These are phyloP conservation scores for Sicyos edulis DNA, from an alignment of 306 rosid species.

Conservation along the genomic window DNA sequence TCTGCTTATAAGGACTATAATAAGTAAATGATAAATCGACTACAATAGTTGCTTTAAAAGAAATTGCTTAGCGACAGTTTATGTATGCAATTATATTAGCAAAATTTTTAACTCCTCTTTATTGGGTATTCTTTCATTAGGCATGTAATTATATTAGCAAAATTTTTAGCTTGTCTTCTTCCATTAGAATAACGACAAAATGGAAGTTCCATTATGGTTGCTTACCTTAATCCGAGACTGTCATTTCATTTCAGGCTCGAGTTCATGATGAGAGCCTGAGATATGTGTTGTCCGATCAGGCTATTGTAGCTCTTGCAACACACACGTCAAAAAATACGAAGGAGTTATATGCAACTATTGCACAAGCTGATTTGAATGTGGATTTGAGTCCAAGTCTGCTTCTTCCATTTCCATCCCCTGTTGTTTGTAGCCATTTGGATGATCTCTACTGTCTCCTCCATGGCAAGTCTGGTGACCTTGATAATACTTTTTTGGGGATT, in stretches of 20 bases:
- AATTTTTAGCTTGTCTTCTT: too few relatives aligned
- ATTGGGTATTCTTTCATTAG: conserved; percentile 14
- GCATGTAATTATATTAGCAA: too few relatives aligned
- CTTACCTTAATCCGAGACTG: conserved; percentile 25
- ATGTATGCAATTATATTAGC: neutral
- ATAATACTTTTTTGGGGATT: conserved; percentile 46
- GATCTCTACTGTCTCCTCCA: conserved; percentile 55
- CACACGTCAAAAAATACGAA: conserved; percentile 33
- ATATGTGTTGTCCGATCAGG: conserved; percentile 78
- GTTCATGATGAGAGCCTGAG: conserved; percentile 87
- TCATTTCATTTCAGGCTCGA: conserved; percentile 70
- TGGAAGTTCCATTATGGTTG: conserved; percentile 14
- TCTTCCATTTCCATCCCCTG: conserved; percentile 59
- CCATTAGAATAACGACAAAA: neutral
- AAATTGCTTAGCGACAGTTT: neutral
- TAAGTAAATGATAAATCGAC: neutral
- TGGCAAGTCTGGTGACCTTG: conserved; percentile 38
- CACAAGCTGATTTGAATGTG: conserved; percentile 46
- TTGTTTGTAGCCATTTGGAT: conserved; percentile 62
- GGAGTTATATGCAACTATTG: conserved; percentile 45
- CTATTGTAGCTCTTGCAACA: conserved; percentile 66
- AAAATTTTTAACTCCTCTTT: neutral
- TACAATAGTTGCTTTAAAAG: neutral
- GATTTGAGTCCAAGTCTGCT: conserved; percentile 43
- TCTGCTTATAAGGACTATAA: neutral